Evolutionary conservation across 2,329 filamentous ascomycete genomes (phyloP).

Genomic region (Septoria petroselini): DNA sequence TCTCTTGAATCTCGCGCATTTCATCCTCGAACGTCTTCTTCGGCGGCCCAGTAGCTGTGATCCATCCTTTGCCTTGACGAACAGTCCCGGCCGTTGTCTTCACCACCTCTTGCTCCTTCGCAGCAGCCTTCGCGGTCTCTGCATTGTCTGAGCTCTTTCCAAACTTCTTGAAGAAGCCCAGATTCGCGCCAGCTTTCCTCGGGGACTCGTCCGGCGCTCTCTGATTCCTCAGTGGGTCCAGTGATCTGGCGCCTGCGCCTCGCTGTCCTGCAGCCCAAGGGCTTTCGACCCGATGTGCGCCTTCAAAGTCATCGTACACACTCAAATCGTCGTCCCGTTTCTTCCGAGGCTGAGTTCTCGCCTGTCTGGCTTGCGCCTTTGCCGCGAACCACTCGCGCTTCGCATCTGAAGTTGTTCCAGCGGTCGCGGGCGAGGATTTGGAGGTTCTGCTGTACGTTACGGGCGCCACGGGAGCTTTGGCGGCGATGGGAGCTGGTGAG

Average conservation of each 20-base stretch:
- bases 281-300: slow-evolving; percentile 33
- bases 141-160: neutral
- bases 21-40: slow-evolving; percentile 38
- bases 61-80: slow-evolving; percentile 10
- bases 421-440: slow-evolving; percentile 16
- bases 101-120: neutral
- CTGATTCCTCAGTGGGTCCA: slow-evolving; percentile 28
- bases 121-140: neutral
- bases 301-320: slow-evolving; percentile 46
- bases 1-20: slow-evolving; percentile 32
- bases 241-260: slow-evolving; percentile 7
- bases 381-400: slow-evolving; percentile 11
- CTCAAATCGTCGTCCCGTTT: slow-evolving; percentile 31
- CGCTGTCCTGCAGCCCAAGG: neutral
- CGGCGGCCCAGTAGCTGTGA: slow-evolving; percentile 19
- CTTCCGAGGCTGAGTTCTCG: neutral
- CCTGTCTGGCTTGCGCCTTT: slow-evolving; percentile 13
- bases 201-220: slow-evolving; percentile 5
- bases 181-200: slow-evolving; percentile 6
- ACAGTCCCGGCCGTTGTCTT: neutral
- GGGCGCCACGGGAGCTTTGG: slow-evolving; percentile 3
- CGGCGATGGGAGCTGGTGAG: slow-evolving; percentile 9
- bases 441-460: slow-evolving; percentile 8
- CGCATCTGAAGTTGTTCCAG: neutral
- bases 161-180: slow-evolving; percentile 35